Conservation (phyloP, 257 asterid species). For the Solanum tarijense region DNA sequence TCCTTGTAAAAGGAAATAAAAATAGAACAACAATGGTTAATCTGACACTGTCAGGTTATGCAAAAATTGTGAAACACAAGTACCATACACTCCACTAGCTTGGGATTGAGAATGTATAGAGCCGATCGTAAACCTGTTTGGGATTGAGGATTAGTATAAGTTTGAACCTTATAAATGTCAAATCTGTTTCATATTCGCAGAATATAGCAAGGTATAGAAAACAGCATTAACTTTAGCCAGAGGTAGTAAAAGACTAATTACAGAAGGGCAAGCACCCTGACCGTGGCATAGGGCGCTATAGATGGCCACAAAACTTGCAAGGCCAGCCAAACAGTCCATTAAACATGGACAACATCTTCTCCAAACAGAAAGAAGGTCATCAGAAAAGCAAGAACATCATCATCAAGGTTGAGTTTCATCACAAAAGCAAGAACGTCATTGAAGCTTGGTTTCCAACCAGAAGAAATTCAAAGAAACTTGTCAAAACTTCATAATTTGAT, state of each 20-base stretch:
- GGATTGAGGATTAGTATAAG: background rate
- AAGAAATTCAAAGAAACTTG: constrained; percentile 52
- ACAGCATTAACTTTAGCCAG: background rate
- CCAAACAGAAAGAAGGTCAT: constrained; percentile 1
- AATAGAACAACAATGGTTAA: background rate
- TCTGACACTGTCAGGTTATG: background rate
- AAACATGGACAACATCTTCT: constrained; percentile 31
- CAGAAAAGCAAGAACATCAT: background rate
- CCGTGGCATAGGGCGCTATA: constrained; percentile 30
- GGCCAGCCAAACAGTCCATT: constrained; percentile 42
- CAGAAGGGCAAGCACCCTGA: constrained; percentile 3
- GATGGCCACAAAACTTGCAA: constrained; percentile 36
- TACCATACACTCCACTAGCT: background rate
- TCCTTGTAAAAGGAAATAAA: background rate
- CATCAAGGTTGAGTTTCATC: constrained; percentile 5
- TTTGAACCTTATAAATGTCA: background rate
- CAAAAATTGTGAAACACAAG: background rate
- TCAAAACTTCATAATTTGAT: constrained; percentile 31
- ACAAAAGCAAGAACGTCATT: constrained; percentile 28
- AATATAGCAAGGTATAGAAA: background rate
- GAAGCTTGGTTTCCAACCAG: constrained; percentile 47
- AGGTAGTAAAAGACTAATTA: background rate
- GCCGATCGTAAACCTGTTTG: background rate
- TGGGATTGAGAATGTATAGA: background rate
- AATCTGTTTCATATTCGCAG: background rate